phyloP scores from a whole-genome alignment of 495 filamentous ascomycete genomes.

The Talaromyces liani region DNA sequence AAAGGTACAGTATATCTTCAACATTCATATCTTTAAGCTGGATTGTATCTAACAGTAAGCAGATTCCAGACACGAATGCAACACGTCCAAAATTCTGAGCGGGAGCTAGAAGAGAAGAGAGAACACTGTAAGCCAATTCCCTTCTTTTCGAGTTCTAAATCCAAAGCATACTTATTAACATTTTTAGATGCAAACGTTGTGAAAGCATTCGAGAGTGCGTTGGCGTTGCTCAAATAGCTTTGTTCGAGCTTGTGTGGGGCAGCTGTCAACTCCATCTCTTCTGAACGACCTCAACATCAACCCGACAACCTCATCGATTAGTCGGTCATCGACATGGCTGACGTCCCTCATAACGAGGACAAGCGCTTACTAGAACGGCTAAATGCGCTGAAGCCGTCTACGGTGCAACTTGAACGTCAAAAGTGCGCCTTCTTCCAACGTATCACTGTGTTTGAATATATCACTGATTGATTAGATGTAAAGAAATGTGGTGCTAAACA shows the following conservation, averaged over 20 bases:
- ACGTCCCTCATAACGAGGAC: not conserved
- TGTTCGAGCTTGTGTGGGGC: constrained; percentile 16
- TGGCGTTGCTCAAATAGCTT: constrained; percentile 53
- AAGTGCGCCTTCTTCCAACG: not conserved
- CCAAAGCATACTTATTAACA: not conserved
- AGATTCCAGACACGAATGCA: constrained; percentile 71
- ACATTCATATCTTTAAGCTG: not conserved
- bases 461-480: not conserved
- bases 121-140: constrained; percentile 54
- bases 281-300: not conserved
- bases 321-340: not conserved
- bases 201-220: constrained; percentile 70
- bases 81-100: constrained; percentile 64
- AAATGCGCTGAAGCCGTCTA: constrained; percentile 10
- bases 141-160: not conserved
- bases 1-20: constrained; percentile 39
- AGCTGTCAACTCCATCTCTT: not conserved
- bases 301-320: not conserved
- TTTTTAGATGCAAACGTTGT: constrained; percentile 63
- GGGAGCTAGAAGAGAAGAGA: constrained; percentile 60
- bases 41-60: not conserved
- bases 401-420: constrained; percentile 7
- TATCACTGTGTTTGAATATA: too few relatives aligned
- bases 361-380: constrained; percentile 7
- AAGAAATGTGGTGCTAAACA: not conserved